Conservation (phyloP, 495 filamentous ascomycete genomes). For the Staphylotrichum tortipilum region DNA sequence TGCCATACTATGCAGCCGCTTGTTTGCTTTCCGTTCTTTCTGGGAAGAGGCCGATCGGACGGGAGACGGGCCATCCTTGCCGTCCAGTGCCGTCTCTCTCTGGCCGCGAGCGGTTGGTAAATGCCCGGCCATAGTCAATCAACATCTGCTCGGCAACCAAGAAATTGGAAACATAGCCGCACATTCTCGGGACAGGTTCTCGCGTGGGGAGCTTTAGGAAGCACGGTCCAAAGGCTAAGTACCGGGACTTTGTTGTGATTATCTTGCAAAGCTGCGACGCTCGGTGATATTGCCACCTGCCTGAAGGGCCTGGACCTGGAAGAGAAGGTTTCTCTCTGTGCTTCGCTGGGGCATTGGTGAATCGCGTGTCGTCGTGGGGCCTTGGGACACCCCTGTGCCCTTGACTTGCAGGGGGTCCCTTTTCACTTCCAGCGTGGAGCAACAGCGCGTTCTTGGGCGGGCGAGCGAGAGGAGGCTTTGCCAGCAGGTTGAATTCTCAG, state of each 20-base stretch:
- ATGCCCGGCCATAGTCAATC: no score
- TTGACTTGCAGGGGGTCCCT: slow-evolving; percentile 3
- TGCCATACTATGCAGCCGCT: not conserved
- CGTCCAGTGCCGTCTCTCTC: not conserved
- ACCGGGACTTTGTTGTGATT: no score
- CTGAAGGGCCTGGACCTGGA: not conserved
- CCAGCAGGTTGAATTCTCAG: no score
- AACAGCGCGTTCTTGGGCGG: slow-evolving; percentile 1
- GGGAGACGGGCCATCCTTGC: not conserved
- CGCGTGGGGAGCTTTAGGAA: no score
- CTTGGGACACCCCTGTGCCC: not conserved
- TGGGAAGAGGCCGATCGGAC: not conserved
- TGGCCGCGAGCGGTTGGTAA: not conserved
- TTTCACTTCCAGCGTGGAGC: not conserved
- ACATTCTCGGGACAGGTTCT: no score
- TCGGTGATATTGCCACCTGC: not conserved
- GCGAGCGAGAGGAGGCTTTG: no score
- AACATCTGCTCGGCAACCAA: not conserved
- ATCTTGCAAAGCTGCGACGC: no score
- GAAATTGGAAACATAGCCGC: no score
- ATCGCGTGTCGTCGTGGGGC: not conserved
- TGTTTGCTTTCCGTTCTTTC: not conserved
- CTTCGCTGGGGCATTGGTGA: not conserved
- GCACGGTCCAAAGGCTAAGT: no score
- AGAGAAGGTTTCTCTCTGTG: not conserved